Conservation (phyloP, 73 alveolate genomes). For the Paramecium biaurelia region DNA sequence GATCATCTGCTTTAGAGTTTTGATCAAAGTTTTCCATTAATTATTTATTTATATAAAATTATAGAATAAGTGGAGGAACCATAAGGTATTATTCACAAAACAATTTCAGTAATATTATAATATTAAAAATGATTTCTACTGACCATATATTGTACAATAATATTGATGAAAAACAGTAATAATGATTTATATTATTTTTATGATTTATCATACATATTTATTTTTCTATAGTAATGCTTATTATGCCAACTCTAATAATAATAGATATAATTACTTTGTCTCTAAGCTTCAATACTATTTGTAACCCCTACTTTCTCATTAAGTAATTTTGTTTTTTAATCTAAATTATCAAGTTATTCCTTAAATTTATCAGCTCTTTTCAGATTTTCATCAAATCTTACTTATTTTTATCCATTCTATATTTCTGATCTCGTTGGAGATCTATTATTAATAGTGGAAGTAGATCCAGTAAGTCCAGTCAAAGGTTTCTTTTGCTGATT, state of each 20-base stretch:
- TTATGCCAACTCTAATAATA: background rate
- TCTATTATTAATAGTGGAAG: background rate
- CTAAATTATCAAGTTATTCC: slow-evolving; percentile 8
- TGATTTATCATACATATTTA: slow-evolving; percentile 25
- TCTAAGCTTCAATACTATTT: background rate
- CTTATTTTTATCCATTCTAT: background rate
- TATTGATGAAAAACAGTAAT: background rate
- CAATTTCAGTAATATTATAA: background rate
- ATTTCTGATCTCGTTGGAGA: background rate
- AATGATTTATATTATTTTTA: background rate
- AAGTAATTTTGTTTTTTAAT: background rate
- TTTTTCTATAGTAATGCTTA: background rate
- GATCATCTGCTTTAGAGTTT: background rate
- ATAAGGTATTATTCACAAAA: background rate
- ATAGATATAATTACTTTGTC: background rate
- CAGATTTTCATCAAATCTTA: slow-evolving; percentile 8
- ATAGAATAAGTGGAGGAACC: background rate
- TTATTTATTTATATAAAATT: background rate
- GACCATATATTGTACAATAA: background rate
- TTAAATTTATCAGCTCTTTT: slow-evolving; percentile 8
- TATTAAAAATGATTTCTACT: background rate
- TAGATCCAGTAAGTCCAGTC: background rate
- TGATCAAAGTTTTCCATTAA: background rate
- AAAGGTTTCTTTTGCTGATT: background rate
- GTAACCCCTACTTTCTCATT: background rate